phyloP scores from a whole-genome alignment of 208 protist genomes.

The Trichomonas gallinae region DNA sequence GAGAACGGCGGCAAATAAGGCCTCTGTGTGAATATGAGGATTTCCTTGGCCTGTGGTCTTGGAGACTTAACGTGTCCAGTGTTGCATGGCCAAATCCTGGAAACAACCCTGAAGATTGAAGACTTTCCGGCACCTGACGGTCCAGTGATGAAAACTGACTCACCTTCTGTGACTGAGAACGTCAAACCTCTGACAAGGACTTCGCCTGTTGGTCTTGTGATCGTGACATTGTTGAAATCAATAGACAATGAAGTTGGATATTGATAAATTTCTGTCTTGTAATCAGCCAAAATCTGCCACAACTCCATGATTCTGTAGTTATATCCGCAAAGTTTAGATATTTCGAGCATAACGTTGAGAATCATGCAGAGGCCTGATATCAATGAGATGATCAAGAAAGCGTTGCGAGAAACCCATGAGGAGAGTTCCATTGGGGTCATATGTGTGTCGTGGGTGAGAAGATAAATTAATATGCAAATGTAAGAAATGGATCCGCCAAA shows the following conservation, averaged over 20 bases:
- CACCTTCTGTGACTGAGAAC: not conserved
- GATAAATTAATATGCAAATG: not conserved
- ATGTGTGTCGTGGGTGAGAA: not conserved
- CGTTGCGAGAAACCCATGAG: not conserved
- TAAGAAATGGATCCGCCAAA: not conserved
- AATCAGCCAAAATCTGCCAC: not conserved
- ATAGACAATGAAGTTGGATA: not conserved
- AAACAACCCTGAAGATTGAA: not conserved
- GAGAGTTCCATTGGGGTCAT: not conserved
- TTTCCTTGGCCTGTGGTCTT: not conserved
- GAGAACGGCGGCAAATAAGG: not conserved
- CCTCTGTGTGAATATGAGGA: not conserved
- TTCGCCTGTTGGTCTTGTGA: not conserved
- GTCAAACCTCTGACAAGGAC: not conserved
- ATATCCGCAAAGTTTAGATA: not conserved
- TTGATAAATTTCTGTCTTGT: not conserved
- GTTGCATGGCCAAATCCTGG: not conserved
- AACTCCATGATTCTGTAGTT: not conserved
- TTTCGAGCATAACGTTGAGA: not conserved
- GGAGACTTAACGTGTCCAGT: not conserved
- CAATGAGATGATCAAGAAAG: not conserved
- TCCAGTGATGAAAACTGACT: not conserved
- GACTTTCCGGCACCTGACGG: not conserved
- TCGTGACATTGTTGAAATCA: not conserved
- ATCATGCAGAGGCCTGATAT: not conserved